Base-by-base conservation (phyloP, 2,329 filamentous ascomycete species). In the Daldinia sp. region DNA sequence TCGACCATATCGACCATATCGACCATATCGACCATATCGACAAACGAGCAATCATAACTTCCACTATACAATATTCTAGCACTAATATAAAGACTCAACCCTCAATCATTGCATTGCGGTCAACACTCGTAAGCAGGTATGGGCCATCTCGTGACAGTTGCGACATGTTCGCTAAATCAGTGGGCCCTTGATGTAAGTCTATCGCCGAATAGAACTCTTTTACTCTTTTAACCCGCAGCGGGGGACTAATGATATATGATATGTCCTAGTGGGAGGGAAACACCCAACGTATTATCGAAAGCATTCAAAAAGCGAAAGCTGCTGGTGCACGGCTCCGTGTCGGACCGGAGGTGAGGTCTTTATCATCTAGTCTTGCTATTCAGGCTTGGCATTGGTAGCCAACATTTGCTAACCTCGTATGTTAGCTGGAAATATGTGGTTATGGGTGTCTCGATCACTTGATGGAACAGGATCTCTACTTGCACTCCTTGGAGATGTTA, bases 361-460 rank as follows among this genome's bases (percentile, higher is more conserved):
- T 60, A 33, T 10, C 13, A 33, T 59, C 59, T 58, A 7, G 4
- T 60, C 9, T 44, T 35, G 13, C 51, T 28, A 23, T 41, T 53
- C 12, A 18, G n/a, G 18, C 13, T 48, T 35, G 18, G 20, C 15
- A 13, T 23, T 23, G 20, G 20, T 23, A 23, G 1, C 20, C 20
- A 2, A 2, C 20, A 23, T 20, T 15, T 44, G 30, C 30, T 9
- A 2, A 18, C 7, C n/a, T 23, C 18, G n/a, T 15, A 18, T 28
- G 13, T 1, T 39, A 85, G 75, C 79, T 86, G 18, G 84, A 87
- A 74, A 82, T 84, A 50, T 80, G 77, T n/a, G 89, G 88, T 51
- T 92, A 91, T 83, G 88, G 85, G 61, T 87, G 89, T 74, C 84
- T 92, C 6, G 91, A 93, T 76, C 90, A 92, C 73, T 91, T 88